Evolutionary conservation across 1,284 basidiomycete genomes (phyloP).

Genomic region (Pseudozyma pruni): DNA sequence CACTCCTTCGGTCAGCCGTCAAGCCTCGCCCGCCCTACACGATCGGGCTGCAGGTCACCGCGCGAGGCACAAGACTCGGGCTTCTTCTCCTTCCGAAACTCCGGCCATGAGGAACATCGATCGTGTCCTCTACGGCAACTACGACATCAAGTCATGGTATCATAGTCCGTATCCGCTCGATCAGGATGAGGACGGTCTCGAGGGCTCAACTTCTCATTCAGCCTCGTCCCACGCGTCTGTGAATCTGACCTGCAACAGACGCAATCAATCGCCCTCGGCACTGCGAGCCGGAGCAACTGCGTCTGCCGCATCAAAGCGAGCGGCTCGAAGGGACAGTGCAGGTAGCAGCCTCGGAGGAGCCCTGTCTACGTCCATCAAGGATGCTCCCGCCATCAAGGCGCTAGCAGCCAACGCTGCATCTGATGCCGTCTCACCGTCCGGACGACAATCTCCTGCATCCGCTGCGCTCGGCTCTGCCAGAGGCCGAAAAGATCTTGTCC

Average conservation of each 20-base stretch:
- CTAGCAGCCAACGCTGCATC: slow-evolving; percentile 5
- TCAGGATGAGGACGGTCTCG: slow-evolving; percentile 35
- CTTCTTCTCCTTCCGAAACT: slow-evolving; percentile 11
- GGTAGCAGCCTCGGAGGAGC: slow-evolving; percentile 25
- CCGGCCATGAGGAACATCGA: slow-evolving; percentile 43
- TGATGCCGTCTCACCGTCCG: slow-evolving; percentile 2
- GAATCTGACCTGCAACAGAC: slow-evolving; percentile 4
- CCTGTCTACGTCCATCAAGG: slow-evolving; percentile 17
- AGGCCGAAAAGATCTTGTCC: slow-evolving; percentile 15
- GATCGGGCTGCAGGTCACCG: slow-evolving; percentile 16
- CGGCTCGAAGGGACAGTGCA: slow-evolving; percentile 17
- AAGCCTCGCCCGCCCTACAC: slow-evolving; percentile 23
- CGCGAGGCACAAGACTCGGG: slow-evolving; percentile 8
- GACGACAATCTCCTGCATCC: slow-evolving; percentile 14
- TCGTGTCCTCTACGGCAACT: slow-evolving; percentile 64
- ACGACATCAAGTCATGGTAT: slow-evolving; percentile 68
- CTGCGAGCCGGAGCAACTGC: not conserved
- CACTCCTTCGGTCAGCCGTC: slow-evolving; percentile 34
- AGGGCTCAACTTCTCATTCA: slow-evolving; percentile 3
- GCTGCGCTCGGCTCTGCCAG: not conserved
- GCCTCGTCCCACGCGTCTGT: slow-evolving; percentile 1
- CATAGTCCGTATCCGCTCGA: slow-evolving; percentile 66
- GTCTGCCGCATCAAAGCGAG: slow-evolving; percentile 5
- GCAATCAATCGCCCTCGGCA: slow-evolving; percentile 27
- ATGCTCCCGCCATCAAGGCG: slow-evolving; percentile 30